Percentiles rank a stretch among this genome's conserved stretches.
Conservation (phyloP, 176 grass and related monocot species). For the Guadua angustifolia region DNA sequence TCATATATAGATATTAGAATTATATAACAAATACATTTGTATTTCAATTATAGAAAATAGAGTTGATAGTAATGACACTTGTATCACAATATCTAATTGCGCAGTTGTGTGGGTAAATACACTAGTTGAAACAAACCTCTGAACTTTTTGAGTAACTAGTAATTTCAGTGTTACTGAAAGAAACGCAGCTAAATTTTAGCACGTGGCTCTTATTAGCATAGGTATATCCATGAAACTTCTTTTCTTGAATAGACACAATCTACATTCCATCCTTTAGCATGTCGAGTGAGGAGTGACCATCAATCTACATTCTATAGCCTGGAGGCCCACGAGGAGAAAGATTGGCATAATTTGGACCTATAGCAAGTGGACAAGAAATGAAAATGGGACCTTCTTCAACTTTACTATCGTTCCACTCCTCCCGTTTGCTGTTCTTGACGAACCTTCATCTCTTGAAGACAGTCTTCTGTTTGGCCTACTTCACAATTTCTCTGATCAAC, state of each 20-base stretch:
- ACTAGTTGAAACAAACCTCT: neutral
- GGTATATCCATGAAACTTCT: neutral
- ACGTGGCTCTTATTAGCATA: neutral
- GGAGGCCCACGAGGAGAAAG: slow-evolving; percentile 25
- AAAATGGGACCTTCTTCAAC: neutral
- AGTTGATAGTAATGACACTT: too few relatives aligned
- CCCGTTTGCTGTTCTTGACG: neutral
- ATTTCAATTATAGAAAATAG: too few relatives aligned
- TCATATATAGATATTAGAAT: too few relatives aligned
- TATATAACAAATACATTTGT: too few relatives aligned
- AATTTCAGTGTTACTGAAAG: neutral
- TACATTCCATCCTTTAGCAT: slow-evolving; percentile 33
- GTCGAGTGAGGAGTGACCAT: slow-evolving; percentile 47
- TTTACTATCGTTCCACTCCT: neutral
- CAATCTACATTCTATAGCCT: slow-evolving; percentile 25
- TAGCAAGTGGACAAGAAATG: neutral
- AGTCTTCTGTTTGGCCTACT: slow-evolving; percentile 34
- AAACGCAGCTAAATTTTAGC: neutral
- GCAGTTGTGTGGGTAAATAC: too few relatives aligned
- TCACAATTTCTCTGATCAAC: slow-evolving; percentile 15
- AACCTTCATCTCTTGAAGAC: neutral
- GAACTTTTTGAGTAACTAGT: neutral
- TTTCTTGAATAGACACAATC: slow-evolving; percentile 26
- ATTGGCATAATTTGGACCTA: neutral
- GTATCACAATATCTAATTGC: too few relatives aligned